A percentile compares a stretch with the other conserved stretches of the same genome.
Evolutionary conservation across 768 basidiomycete genomes (phyloP).

Genomic region (Suillus discolor): DNA sequence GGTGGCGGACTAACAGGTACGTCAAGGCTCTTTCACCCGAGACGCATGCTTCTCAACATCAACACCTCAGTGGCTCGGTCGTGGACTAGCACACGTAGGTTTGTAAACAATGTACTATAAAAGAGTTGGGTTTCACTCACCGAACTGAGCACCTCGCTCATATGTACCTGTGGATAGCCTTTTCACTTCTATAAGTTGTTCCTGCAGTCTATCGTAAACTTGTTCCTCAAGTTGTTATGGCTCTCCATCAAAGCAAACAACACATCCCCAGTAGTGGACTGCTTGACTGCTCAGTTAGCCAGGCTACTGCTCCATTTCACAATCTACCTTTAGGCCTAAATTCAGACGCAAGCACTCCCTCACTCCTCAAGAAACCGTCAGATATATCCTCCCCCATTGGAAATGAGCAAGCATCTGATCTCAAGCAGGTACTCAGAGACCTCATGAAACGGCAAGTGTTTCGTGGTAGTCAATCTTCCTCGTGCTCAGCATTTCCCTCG

Average conservation of each 20-base stretch:
- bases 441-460: slow-evolving; percentile 20
- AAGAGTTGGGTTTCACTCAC: background rate
- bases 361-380: background rate
- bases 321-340: background rate
- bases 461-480: slow-evolving; percentile 52
- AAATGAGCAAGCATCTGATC: slow-evolving; percentile 23
- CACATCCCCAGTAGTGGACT: background rate
- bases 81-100: background rate
- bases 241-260: background rate
- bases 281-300: background rate
- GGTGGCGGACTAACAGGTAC: background rate
- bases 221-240: background rate
- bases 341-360: background rate
- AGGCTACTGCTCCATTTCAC: background rate
- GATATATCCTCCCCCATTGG: background rate
- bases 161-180: background rate
- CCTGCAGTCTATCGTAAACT: too few species aligned
- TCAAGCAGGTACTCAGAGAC: slow-evolving; percentile 27
- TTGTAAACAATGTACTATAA: background rate
- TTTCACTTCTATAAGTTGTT: background rate
- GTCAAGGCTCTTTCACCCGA: too few species aligned
- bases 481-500: slow-evolving; percentile 52
- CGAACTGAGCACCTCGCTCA: too few species aligned
- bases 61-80: background rate
- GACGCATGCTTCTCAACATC: background rate